Percentiles rank a stretch among this genome's conserved stretches.
Conservation (phyloP, 352 stramenopile genomes). For the Pythium phragmiticola region DNA sequence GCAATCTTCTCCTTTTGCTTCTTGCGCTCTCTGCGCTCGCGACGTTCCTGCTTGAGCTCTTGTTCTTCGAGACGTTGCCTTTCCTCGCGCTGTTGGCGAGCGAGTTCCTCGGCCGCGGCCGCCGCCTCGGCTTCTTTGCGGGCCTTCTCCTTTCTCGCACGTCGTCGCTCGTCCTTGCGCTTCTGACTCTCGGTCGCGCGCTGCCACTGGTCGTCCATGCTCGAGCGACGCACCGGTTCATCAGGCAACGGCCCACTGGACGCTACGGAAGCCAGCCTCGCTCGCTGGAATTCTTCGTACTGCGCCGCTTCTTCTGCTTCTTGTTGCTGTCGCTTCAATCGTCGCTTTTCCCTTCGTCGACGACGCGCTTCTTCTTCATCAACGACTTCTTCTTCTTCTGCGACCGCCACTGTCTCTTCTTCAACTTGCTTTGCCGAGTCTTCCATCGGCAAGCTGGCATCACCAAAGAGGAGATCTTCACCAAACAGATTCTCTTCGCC, state of each 20-base stretch:
- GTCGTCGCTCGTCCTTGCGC: constrained; percentile 20
- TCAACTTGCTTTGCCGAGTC: constrained; percentile 35
- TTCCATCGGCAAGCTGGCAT: constrained; percentile 18
- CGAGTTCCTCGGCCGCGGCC: constrained; percentile 16
- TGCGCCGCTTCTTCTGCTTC: constrained; percentile 15
- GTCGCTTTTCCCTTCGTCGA: constrained; percentile 36
- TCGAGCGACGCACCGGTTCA: constrained; percentile 4
- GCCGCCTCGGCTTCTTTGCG: constrained; percentile 16
- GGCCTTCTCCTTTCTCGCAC: constrained; percentile 15
- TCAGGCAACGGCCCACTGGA: constrained; percentile 1
- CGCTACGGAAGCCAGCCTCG: background rate
- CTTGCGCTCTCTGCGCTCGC: constrained; percentile 24
- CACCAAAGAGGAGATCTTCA: constrained; percentile 22
- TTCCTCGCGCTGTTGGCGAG: constrained; percentile 17
- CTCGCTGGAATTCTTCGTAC: constrained; percentile 7
- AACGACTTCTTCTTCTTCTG: constrained; percentile 31
- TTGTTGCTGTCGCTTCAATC: constrained; percentile 31
- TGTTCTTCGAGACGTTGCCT: constrained; percentile 18
- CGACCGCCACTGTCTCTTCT: constrained; percentile 4
- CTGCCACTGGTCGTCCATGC: constrained; percentile 20
- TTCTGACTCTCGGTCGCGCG: constrained; percentile 15
- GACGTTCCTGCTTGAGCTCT: constrained; percentile 19
- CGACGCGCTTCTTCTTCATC: constrained; percentile 27
- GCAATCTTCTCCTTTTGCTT: constrained; percentile 22
- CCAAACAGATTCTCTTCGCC: constrained; percentile 8